Evolutionary conservation across 345 rosid genomes (phyloP), one percentile per base, ranked within the genome.

Genomic region (Toxicodendron radicans): DNA sequence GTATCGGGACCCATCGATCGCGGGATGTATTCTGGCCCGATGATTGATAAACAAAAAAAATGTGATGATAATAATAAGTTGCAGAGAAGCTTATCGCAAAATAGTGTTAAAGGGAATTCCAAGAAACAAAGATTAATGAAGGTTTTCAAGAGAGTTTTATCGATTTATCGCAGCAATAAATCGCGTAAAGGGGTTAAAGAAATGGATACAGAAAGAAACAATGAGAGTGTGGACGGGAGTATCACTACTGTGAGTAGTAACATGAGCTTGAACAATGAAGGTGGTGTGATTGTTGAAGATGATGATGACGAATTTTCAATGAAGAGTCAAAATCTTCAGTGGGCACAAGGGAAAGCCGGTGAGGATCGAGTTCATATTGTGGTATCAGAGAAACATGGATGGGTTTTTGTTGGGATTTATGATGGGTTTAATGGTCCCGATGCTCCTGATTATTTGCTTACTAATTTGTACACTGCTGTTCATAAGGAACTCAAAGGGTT

Each of bases 271-370:
- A 58, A 21, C 60, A 32, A 27, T n/a, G 80, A 69, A 33, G 56
- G 14, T 0, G 73, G 35, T 33, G 64, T n/a, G 23, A 58, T 70
- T 33, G 64, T 65, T 48, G 80, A 71, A 24, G 74, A 78, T 45
- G 80, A 79, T 24, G 87, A 75, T 17, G 81, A 68, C 7, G 88
- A 76, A 66, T 88, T 81, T 73, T 80, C 79, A 52, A 79, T 79
- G 75, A 84, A 85, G 60, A 83, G 72, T 52, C 91, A 90, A 71
- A 88, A 86, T 71, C 73, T 95, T 49, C 91, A 92, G 53, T 95
- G 99, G 99, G 99, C 98, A 18, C 98, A 92, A 49, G 99, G 98
- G 48, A 95, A 88, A 81, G 99, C 99, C 7, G 99, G 99, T 2
- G 99, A 95, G 79, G 99, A 95, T 83, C 88, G 94, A 41, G 91